phyloP scores from a whole-genome alignment of 2,329 filamentous ascomycete genomes.

The Penicillium sp. region DNA sequence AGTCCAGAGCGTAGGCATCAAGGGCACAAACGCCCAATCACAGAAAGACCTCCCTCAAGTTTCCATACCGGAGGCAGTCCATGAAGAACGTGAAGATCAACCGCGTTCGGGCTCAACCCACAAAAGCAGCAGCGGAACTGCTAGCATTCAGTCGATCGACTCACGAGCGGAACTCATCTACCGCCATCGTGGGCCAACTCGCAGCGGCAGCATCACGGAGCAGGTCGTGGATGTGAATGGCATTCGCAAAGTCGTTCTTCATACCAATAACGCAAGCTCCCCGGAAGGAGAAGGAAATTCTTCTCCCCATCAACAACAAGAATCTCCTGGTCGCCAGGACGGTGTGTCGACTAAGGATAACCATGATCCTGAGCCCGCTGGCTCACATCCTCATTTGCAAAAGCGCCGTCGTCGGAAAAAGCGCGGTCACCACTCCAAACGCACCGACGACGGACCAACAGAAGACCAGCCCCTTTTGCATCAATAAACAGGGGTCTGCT shows the following conservation, averaged over 20 bases:
- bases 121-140: conserved; percentile 20
- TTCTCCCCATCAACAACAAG: conserved; percentile 9
- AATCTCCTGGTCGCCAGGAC: conserved; percentile 4
- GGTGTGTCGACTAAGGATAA: conserved; percentile 1
- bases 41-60: conserved; percentile 24
- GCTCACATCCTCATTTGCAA: conserved; percentile 8
- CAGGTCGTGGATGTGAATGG: conserved; percentile 69
- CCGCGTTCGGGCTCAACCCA: conserved; percentile 11
- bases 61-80: conserved; percentile 30
- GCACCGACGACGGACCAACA: conserved; percentile 4
- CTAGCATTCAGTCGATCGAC: conserved; percentile 23
- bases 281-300: conserved; percentile 31
- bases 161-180: conserved; percentile 25
- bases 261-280: conserved; percentile 57
- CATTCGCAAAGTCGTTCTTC: conserved; percentile 68
- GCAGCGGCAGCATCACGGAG: conserved; percentile 73
- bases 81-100: conserved; percentile 29
- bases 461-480: conserved; percentile 22
- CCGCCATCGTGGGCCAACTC: conserved; percentile 48
- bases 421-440: conserved; percentile 14
- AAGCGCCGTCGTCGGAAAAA: conserved; percentile 23
- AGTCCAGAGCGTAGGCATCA: conserved; percentile 23
- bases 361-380: conserved; percentile 2
- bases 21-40: conserved; percentile 19
- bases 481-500: neutral